Base-by-base conservation (phyloP, 73 alveolate species). In the Tetrahymena thermophila region DNA sequence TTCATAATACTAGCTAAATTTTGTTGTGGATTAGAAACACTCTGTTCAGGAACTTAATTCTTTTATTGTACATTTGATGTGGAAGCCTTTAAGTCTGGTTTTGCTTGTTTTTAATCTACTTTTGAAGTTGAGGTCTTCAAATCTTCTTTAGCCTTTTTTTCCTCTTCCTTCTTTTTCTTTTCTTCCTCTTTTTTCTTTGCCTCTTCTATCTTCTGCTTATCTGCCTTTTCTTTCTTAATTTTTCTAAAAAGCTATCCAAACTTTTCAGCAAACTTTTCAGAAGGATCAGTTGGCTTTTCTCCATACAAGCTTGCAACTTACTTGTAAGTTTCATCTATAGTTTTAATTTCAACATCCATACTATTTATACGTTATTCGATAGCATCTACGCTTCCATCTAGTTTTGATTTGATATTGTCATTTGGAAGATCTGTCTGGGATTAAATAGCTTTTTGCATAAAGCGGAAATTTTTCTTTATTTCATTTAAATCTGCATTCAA, bases 201-300 rank as follows among this genome's bases (percentile, higher is more conserved):
- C 19, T 85, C 94, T 38, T 85, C 58, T 21, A 85, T 11, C n/a
- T 43, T 94, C 34, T 85, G 57, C 25, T 43, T 34, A 43, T 94
- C 93, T 16, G 38, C 71, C 57, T 94, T 94, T 34, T 35, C 94
- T 35, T 85, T 85, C 83, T 38, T 38, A 15, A 94, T 85, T 44
- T 84, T 71, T 94, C 96, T 94, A 34, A 94, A 94, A 35, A 94
- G 71, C 83, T 94, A 42, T n/a, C 93, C 84, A 15, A 94, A 84
- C 34, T 94, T 94, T 42, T 94, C 96, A 40, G 95, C 96, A 42
- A 94, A 94, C 34, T 84, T 96, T 94, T 96, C 97, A 94, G 94
- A 58, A 42, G 85, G 40, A 85, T 96, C 97, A 35, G 85, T 93
- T 4, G 97, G 97, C 43, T 96, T 96, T 50, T 94, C 96, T 35